Percentiles rank a stretch among this genome's conserved stretches.
Conservation (phyloP, 257 asterid genomes). For the Marsdenia floribunda region DNA sequence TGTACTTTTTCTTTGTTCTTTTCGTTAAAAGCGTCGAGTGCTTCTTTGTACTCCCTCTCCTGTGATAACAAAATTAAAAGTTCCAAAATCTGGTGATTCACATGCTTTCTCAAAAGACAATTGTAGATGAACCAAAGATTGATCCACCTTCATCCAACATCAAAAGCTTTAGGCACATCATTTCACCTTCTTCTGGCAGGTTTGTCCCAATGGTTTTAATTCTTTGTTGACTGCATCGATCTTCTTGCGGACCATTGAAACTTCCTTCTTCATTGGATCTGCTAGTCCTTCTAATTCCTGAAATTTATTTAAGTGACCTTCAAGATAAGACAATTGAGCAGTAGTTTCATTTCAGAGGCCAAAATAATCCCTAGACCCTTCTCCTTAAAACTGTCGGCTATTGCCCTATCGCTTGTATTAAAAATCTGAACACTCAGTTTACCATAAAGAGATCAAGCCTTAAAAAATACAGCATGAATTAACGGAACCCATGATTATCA, state of each 20-base stretch:
- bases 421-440: background rate
- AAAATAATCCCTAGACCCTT: background rate
- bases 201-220: constrained; percentile 77
- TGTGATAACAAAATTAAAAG: constrained; percentile 24
- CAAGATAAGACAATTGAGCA: background rate
- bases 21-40: constrained; percentile 91
- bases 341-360: background rate
- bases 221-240: constrained; percentile 83
- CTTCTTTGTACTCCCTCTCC: constrained; percentile 97
- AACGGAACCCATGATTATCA: background rate
- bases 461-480: background rate
- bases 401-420: background rate
- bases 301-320: constrained; percentile 11
- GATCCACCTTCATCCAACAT: background rate
- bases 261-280: constrained; percentile 95
- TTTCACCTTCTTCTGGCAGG: constrained; percentile 94
- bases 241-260: constrained; percentile 67
- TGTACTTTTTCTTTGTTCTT: constrained; percentile 96
- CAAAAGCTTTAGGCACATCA: background rate
- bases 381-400: background rate
- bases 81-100: background rate
- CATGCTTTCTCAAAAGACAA: background rate
- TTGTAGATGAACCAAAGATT: background rate
- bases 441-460: background rate
- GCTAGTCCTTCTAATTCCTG: constrained; percentile 82